Percentiles rank a stretch among this genome's conserved stretches.
phyloP scores from a whole-genome alignment of 2,329 filamentous ascomycete species.

The Fusarium gaditjirri region DNA sequence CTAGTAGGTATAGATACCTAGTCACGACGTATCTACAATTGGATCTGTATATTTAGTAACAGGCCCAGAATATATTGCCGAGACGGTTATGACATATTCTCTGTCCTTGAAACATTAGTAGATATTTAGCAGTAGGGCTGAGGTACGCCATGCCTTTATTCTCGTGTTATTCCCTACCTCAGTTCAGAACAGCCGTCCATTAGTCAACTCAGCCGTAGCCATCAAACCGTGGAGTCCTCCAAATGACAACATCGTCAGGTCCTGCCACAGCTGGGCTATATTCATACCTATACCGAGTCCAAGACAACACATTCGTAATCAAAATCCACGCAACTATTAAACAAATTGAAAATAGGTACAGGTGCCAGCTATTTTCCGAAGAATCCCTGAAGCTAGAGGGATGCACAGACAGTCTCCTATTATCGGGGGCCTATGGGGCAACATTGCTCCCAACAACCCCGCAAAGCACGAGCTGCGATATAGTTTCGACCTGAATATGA shows the following conservation, averaged over 20 bases:
- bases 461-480: background rate
- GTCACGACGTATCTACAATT: background rate
- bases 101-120: background rate
- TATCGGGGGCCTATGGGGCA: background rate
- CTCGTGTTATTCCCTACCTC: conserved; percentile 10
- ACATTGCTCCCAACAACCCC: background rate
- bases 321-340: too few relatives aligned
- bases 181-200: background rate
- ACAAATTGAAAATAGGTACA: background rate
- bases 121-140: background rate
- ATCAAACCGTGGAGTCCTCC: background rate
- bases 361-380: background rate
- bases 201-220: background rate
- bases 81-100: background rate
- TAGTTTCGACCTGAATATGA: background rate
- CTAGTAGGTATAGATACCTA: background rate
- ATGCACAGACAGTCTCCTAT: background rate
- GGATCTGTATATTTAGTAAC: background rate
- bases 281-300: background rate
- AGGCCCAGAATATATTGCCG: background rate
- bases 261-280: background rate
- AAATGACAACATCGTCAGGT: background rate
- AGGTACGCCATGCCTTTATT: background rate
- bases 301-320: background rate
- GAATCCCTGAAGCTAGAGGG: background rate